Evolutionary conservation across 345 rosid species (phyloP), one percentile per base, ranked within the genome.

Genomic region (Brassica rapa): DNA sequence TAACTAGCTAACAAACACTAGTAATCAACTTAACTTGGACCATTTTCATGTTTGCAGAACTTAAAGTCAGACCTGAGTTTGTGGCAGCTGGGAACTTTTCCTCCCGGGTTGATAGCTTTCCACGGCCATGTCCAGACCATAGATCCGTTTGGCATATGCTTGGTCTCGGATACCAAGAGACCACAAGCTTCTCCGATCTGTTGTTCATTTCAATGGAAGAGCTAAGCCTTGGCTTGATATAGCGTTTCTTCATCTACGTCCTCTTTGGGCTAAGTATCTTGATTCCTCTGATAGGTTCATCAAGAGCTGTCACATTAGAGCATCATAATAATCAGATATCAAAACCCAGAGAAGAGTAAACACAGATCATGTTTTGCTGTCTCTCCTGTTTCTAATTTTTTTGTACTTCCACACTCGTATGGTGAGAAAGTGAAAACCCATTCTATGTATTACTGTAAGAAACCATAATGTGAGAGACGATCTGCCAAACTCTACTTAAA

Each of bases 211-310:
- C 86, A 95, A 93, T 68, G 98, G 98, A 72, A 86, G 98, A 86
- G 99, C 99, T 51, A 95, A 95, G 87, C 99, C 99, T 41, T 95
- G 99, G 99, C 88, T 95, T 66, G 99, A 95, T 72, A 93, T 91
- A 63, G 98, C 97, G 66, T 91, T 93, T 77, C 89, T 93, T 49
- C 87, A 86, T 23, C 92, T 95, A 33, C 86, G 91, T 71, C 91
- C 94, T 35, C 76, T 95, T 74, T 95, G 99, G 99, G 66, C 94
- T 0, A 93, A 90, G 75, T 89, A 91, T 70, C 82, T 95, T 23
- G 79, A 95, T 79, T 88, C 90, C 82, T 88, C 96, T 8, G 96
- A 95, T 80, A 93, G 92, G 82, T 91, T 92, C 86, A 89, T 92
- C 83, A 92, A 85, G 77, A 79, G 92, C 62, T 94, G 99, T 76